phyloP scores from a whole-genome alignment of 768 basidiomycete genomes.

The Pisolithus microcarpus region DNA sequence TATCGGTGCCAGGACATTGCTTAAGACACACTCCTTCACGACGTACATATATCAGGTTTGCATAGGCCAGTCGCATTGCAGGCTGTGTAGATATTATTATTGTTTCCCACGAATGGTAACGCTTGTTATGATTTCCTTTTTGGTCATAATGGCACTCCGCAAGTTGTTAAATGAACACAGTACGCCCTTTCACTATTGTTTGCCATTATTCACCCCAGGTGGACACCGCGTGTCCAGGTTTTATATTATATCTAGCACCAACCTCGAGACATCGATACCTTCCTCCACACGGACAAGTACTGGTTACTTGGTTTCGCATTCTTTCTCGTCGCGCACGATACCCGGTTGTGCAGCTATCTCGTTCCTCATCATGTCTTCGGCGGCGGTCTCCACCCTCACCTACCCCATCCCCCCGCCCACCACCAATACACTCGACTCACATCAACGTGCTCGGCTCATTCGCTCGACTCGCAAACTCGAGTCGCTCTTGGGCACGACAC shows the following conservation, averaged over 20 bases:
- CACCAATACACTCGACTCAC: conserved; percentile 24
- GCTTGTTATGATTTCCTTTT: too few relatives aligned
- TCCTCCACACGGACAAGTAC: conserved; percentile 3
- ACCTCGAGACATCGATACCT: conserved; percentile 4
- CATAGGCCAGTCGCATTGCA: too few relatives aligned
- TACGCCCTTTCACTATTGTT: conserved; percentile 22
- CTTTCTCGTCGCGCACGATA: too few relatives aligned
- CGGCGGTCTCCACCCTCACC: conserved; percentile 8
- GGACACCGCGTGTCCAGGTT: conserved; percentile 21
- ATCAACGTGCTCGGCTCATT: conserved; percentile 29
- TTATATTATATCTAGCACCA: conserved; percentile 44
- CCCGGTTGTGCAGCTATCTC: too few relatives aligned
- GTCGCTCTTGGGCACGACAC: conserved; percentile 31
- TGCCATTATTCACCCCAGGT: not conserved
- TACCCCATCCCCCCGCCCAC: conserved; percentile 27
- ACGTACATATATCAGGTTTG: too few relatives aligned
- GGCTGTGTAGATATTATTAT: too few relatives aligned
- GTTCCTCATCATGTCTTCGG: conserved; percentile 12
- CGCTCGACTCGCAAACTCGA: conserved; percentile 33
- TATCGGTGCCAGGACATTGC: too few relatives aligned
- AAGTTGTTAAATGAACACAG: too few relatives aligned
- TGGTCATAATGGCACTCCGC: too few relatives aligned
- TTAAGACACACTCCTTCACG: too few relatives aligned
- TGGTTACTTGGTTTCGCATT: conserved; percentile 9
- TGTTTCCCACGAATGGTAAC: too few relatives aligned